These are phyloP conservation scores for Pisolithus microcarpus DNA, from an alignment of 768 basidiomycete genomes.

Conservation along the genomic window DNA sequence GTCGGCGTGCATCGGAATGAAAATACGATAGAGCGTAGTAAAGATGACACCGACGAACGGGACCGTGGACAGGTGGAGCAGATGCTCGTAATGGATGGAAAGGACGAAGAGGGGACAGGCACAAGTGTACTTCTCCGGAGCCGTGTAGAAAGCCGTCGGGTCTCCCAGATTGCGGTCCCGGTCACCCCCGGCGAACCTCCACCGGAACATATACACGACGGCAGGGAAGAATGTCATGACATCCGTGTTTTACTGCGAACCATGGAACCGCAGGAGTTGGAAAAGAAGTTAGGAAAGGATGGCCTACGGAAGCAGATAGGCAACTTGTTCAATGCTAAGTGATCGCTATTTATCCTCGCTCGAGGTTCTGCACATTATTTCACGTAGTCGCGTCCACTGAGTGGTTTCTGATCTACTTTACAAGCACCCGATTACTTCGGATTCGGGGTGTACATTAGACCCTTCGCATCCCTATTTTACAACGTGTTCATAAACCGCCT, in stretches of 20 bases:
- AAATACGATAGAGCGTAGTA: neutral
- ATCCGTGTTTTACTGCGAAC: neutral
- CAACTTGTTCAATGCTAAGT: conserved; percentile 6
- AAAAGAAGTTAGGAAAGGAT: conserved; percentile 12
- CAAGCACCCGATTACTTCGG: neutral
- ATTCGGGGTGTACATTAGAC: neutral
- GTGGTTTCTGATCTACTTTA: neutral
- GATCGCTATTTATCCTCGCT: conserved; percentile 27
- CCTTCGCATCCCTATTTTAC: neutral
- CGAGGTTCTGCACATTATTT: neutral
- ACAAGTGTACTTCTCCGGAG: no score
- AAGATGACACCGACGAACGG: neutral
- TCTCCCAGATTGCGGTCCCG: no score
- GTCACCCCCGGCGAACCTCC: no score
- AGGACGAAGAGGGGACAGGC: no score
- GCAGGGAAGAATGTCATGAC: neutral
- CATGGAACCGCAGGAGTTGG: conserved; percentile 7
- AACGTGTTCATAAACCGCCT: neutral
- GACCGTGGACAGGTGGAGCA: no score
- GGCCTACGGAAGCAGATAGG: conserved; percentile 8
- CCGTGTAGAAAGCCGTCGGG: no score
- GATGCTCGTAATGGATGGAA: no score
- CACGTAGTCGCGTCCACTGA: neutral
- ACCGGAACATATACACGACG: neutral
- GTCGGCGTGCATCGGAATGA: neutral